These are phyloP conservation scores for Hypoxylon fragiforme DNA, from an alignment of 495 filamentous ascomycete genomes.

Conservation along the genomic window DNA sequence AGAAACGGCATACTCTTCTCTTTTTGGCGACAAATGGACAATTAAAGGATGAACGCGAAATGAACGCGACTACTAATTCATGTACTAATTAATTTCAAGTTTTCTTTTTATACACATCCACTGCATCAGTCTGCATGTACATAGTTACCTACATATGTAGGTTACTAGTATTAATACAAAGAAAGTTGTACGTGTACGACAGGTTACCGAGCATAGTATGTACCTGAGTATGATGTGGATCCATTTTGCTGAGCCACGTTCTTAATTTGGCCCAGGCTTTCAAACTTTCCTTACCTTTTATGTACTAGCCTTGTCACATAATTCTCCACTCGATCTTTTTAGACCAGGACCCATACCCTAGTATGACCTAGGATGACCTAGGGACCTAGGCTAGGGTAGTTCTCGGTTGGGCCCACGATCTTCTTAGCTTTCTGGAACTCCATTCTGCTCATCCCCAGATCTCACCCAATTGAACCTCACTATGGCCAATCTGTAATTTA, in stretches of 20 bases:
- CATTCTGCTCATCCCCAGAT: constrained; percentile 30
- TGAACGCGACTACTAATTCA: constrained; percentile 16
- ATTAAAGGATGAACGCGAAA: constrained; percentile 27
- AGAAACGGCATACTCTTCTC: constrained; percentile 1
- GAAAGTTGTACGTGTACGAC: too few relatives aligned
- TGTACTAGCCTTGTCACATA: not conserved
- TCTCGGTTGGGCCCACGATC: constrained; percentile 22
- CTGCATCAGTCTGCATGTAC: too few relatives aligned
- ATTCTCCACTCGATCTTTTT: too few relatives aligned
- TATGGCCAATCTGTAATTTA: constrained; percentile 29
- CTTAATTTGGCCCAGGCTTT: constrained; percentile 19
- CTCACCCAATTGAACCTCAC: constrained; percentile 26
- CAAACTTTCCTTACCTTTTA: not conserved
- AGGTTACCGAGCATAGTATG: too few relatives aligned
- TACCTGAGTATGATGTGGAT: not conserved
- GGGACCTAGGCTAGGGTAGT: not conserved
- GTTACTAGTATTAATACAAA: too few relatives aligned
- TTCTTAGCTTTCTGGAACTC: constrained; percentile 21
- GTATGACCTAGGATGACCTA: not conserved
- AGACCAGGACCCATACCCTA: too few relatives aligned
- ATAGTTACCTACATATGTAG: too few relatives aligned
- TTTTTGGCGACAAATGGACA: constrained; percentile 21
- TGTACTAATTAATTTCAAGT: too few relatives aligned
- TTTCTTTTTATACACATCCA: too few relatives aligned
- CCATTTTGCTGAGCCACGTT: constrained; percentile 23